Conservation (phyloP, 495 filamentous ascomycete genomes). For the Cenococcum geophilum region DNA sequence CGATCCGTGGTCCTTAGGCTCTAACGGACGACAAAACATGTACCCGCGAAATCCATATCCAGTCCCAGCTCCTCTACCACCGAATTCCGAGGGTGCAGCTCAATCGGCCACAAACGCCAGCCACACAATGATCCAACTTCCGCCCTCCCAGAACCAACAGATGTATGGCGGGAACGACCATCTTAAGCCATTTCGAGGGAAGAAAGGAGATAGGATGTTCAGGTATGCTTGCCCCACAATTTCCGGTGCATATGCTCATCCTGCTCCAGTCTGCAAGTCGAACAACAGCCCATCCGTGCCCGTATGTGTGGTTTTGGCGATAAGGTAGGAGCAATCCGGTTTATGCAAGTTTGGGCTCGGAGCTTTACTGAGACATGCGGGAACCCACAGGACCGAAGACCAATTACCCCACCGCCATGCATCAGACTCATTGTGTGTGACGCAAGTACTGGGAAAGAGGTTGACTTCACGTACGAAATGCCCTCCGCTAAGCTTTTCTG, state of each 20-base stretch:
- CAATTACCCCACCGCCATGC: conserved; percentile 93
- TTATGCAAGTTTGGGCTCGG: neutral
- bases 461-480: conserved; percentile 74
- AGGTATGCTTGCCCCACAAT: conserved; percentile 1
- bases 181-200: conserved; percentile 3
- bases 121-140: neutral
- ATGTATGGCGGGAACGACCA: neutral
- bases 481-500: neutral
- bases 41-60: conserved; percentile 9
- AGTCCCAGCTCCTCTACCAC: conserved; percentile 2
- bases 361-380: conserved; percentile 12
- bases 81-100: neutral
- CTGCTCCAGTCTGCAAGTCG: conserved; percentile 67
- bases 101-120: neutral
- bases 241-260: conserved; percentile 13
- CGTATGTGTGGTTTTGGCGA: conserved; percentile 99
- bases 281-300: conserved; percentile 88
- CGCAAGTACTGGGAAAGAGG: conserved; percentile 70
- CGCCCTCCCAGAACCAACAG: neutral
- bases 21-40: neutral
- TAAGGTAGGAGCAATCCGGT: conserved; percentile 56
- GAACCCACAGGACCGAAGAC: conserved; percentile 69
- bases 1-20: neutral
- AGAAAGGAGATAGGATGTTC: conserved; percentile 3
- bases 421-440: conserved; percentile 80